Percentiles rank a stretch among this genome's conserved stretches.
Evolutionary conservation across 495 filamentous ascomycete genomes (phyloP).

Genomic region (Talaromyces proteolyticus): DNA sequence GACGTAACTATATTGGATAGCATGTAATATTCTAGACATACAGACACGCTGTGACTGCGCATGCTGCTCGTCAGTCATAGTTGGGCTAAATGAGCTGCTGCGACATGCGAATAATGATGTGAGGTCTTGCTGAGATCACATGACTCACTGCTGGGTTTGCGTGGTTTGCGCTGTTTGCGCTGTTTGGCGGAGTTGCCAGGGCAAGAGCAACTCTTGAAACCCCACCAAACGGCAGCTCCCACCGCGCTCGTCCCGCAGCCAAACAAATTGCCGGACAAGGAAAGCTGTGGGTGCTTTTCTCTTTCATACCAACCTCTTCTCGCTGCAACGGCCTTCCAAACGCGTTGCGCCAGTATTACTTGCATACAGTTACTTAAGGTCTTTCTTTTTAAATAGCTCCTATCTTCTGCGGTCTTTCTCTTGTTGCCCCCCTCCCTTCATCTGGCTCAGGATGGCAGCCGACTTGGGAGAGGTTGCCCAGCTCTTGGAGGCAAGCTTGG

Average conservation of each 20-base stretch:
- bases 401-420: conserved; percentile 5
- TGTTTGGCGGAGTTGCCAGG: not conserved
- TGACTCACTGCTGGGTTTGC: no score
- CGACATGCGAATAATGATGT: no score
- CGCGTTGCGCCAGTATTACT: not conserved
- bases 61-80: no score
- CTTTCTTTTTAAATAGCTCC: conserved; percentile 6
- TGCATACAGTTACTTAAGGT: no score
- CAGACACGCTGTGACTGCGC: no score
- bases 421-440: conserved; percentile 1
- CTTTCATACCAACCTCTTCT: not conserved
- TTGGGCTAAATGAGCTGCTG: no score
- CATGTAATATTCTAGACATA: no score
- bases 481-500: conserved; percentile 80
- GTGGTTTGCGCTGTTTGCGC: no score
- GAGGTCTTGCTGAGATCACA: not conserved
- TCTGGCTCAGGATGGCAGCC: conserved; percentile 58
- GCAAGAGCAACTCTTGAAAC: not conserved
- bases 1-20: no score
- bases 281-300: conserved; percentile 5
- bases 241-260: conserved; percentile 10
- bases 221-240: not conserved
- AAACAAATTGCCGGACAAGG: conserved; percentile 31
- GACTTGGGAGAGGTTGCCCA: conserved; percentile 66
- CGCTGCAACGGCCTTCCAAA: not conserved